These are phyloP conservation scores for Rhododendron ovatum DNA, from an alignment of 148 eudicot genomes.

Conservation along the genomic window DNA sequence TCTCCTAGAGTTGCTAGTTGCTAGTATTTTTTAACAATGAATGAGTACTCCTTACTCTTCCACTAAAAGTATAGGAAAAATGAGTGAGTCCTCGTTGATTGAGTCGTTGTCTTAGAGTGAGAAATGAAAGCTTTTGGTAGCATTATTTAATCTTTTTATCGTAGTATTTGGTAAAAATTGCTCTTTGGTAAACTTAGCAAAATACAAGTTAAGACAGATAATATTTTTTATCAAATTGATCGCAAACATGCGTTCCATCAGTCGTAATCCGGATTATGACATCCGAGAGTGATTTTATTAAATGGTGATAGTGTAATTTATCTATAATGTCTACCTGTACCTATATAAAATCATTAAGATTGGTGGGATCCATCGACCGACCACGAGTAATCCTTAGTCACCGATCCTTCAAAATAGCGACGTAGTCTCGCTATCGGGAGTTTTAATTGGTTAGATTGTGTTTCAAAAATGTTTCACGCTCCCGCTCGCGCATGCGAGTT, in stretches of 20 bases:
- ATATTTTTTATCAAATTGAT: background rate
- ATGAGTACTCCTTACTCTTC: background rate
- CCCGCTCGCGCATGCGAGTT: no score
- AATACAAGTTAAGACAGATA: background rate
- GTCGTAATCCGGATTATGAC: background rate
- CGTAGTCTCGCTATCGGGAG: background rate
- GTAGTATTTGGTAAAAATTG: background rate
- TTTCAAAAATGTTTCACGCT: no score
- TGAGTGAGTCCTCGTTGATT: background rate
- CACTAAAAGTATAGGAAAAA: background rate
- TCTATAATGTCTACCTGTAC: background rate
- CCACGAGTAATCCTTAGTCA: no score
- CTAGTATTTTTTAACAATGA: no score
- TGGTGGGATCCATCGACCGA: background rate
- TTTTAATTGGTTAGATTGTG: no score
- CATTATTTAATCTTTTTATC: no score
- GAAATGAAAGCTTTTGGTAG: background rate
- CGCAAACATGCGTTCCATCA: background rate
- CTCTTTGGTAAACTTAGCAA: background rate
- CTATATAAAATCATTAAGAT: background rate
- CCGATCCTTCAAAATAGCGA: no score
- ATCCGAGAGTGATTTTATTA: background rate
- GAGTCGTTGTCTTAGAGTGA: background rate
- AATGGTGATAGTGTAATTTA: background rate
- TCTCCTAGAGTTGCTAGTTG: no score